Evolutionary conservation across 176 grass and related monocot species (phyloP).

Genomic region (Lolium rigidum): DNA sequence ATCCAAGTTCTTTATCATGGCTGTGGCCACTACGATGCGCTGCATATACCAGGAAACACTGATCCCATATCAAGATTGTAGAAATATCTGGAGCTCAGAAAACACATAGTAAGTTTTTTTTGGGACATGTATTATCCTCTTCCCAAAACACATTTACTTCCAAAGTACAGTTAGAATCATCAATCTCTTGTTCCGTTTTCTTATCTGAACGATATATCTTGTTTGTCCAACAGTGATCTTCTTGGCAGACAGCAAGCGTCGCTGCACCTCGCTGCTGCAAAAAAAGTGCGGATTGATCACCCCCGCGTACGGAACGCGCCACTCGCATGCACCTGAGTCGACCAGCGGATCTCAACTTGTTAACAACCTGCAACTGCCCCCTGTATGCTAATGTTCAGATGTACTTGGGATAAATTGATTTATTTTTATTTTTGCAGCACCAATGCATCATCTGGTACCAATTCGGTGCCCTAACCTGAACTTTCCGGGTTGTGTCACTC

Average conservation of each 20-base stretch:
- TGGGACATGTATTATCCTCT: neutral
- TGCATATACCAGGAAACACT: constrained; percentile 45
- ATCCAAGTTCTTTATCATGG: constrained; percentile 78
- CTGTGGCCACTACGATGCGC: constrained; percentile 77
- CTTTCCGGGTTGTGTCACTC: too few relatives aligned
- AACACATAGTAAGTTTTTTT: neutral
- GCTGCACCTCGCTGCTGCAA: neutral
- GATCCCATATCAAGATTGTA: constrained; percentile 58
- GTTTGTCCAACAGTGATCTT: neutral
- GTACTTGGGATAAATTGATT: too few relatives aligned
- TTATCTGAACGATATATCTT: neutral
- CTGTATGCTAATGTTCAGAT: neutral
- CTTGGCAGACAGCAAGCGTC: neutral
- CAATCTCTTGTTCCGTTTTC: neutral
- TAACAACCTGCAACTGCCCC: neutral
- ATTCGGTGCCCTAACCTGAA: too few relatives aligned
- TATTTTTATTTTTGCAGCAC: too few relatives aligned
- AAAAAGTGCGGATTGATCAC: neutral
- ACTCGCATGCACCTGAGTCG: too few relatives aligned
- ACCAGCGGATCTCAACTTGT: neutral
- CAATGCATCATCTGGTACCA: too few relatives aligned
- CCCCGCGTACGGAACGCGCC: neutral
- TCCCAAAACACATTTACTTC: neutral
- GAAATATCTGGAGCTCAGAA: neutral
- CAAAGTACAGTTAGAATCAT: neutral